These are phyloP conservation scores for Hyphopichia fennica DNA, from an alignment of 1,139 yeast species.

Conservation along the genomic window DNA sequence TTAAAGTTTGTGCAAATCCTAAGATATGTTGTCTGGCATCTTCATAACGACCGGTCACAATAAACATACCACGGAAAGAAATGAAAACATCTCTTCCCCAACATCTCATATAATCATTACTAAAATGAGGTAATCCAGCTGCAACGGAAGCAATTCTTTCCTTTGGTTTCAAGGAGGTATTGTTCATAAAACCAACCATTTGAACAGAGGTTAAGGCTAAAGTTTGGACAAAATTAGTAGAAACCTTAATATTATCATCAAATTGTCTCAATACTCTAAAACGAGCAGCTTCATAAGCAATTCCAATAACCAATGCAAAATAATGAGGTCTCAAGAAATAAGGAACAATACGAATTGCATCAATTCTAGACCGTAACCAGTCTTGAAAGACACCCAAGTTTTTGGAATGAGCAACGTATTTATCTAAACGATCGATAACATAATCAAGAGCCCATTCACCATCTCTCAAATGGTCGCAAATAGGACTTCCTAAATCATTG, in stretches of 20 bases:
- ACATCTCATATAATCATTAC: slow-evolving; percentile 88
- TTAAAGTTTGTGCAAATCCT: slow-evolving; percentile 86
- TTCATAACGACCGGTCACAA: slow-evolving; percentile 74
- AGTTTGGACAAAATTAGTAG: slow-evolving; percentile 75
- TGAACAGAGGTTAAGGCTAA: slow-evolving; percentile 83
- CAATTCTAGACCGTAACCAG: slow-evolving; percentile 72
- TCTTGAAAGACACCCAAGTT: slow-evolving; percentile 53
- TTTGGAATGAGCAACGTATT: slow-evolving; percentile 47
- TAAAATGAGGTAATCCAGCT: slow-evolving; percentile 95
- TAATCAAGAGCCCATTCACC: slow-evolving; percentile 93
- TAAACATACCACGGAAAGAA: slow-evolving; percentile 75
- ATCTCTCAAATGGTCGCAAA: slow-evolving; percentile 74
- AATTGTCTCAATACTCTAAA: slow-evolving; percentile 62
- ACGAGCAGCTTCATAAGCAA: slow-evolving; percentile 80
- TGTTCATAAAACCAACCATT: slow-evolving; percentile 75
- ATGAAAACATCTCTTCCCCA: slow-evolving; percentile 98
- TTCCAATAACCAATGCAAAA: slow-evolving; percentile 76
- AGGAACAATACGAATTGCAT: slow-evolving; percentile 68
- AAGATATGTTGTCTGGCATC: slow-evolving; percentile 82
- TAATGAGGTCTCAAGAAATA: slow-evolving; percentile 82
- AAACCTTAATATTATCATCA: slow-evolving; percentile 51
- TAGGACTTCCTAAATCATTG: slow-evolving; percentile 81
- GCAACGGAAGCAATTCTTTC: slow-evolving; percentile 74
- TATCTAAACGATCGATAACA: slow-evolving; percentile 59
- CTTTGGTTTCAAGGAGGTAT: slow-evolving; percentile 73